phyloP scores from a whole-genome alignment of 169 alveolate genomes.

The Plasmodium coatneyi region DNA sequence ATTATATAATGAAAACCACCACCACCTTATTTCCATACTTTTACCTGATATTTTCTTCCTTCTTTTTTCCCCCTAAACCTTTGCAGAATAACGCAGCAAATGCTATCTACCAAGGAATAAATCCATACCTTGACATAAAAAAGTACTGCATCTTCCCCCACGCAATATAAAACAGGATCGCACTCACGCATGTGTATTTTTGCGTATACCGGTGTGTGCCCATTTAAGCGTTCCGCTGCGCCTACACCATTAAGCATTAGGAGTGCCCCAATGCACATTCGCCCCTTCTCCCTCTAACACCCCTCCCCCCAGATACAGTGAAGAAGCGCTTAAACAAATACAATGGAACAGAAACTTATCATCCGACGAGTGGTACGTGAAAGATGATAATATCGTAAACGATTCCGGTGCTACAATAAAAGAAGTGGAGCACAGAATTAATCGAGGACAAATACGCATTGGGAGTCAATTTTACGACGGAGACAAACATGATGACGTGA shows the following conservation, averaged over 20 bases:
- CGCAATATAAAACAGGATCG: neutral
- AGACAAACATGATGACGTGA: neutral
- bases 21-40: neutral
- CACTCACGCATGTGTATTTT: neutral
- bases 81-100: constrained; percentile 1
- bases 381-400: constrained; percentile 5
- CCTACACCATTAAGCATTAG: no score
- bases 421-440: constrained; percentile 14
- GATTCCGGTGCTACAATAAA: neutral
- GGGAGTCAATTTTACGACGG: neutral
- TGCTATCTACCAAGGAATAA: neutral
- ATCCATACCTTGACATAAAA: neutral
- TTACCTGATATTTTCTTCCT: neutral
- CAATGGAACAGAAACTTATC: constrained; percentile 15
- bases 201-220: neutral
- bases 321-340: neutral
- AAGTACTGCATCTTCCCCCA: neutral
- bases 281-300: neutral
- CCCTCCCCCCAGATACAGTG: neutral
- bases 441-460: constrained; percentile 15
- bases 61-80: neutral
- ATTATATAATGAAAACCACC: neutral
- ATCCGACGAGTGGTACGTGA: neutral
- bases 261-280: neutral
- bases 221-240: neutral